Evolutionary conservation across 108 stramenopile genomes (phyloP).

Genomic region (Aurantiochytrium sp.): DNA sequence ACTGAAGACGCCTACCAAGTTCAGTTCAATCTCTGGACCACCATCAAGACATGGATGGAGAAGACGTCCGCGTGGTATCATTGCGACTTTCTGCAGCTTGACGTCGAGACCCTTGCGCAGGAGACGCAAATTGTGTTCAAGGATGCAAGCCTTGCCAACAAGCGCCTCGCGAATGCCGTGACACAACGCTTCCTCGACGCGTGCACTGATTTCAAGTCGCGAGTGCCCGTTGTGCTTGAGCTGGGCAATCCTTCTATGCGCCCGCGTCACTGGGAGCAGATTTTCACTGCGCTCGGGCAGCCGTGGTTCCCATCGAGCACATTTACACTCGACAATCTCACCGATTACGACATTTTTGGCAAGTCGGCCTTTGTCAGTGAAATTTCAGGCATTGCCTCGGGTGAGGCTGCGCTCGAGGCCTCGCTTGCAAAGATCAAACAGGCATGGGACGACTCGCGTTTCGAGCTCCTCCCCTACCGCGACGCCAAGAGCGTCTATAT

Average conservation of each 20-base stretch:
- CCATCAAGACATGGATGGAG: constrained; percentile 32
- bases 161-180: constrained; percentile 36
- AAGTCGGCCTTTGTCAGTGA: constrained; percentile 38
- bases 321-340: constrained; percentile 35
- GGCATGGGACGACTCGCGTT: constrained; percentile 42
- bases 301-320: constrained; percentile 27
- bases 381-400: constrained; percentile 47
- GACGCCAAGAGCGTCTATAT: constrained; percentile 47
- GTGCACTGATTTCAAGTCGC: constrained; percentile 31
- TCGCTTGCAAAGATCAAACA: constrained; percentile 32
- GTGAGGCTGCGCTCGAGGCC: constrained; percentile 54
- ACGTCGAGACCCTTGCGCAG: constrained; percentile 35
- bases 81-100: constrained; percentile 25
- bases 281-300: constrained; percentile 36
- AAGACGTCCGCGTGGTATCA: constrained; percentile 35
- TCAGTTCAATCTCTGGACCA: constrained; percentile 32
- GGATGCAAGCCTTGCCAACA: constrained; percentile 32
- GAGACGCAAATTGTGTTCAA: constrained; percentile 41
- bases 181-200: constrained; percentile 34
- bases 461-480: constrained; percentile 34
- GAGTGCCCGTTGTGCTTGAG: constrained; percentile 39
- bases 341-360: constrained; percentile 37
- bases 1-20: constrained; percentile 27
- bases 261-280: constrained; percentile 40
- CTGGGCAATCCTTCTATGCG: constrained; percentile 49